phyloP scores from a whole-genome alignment of 306 rosid species.

The Cucumis melo region DNA sequence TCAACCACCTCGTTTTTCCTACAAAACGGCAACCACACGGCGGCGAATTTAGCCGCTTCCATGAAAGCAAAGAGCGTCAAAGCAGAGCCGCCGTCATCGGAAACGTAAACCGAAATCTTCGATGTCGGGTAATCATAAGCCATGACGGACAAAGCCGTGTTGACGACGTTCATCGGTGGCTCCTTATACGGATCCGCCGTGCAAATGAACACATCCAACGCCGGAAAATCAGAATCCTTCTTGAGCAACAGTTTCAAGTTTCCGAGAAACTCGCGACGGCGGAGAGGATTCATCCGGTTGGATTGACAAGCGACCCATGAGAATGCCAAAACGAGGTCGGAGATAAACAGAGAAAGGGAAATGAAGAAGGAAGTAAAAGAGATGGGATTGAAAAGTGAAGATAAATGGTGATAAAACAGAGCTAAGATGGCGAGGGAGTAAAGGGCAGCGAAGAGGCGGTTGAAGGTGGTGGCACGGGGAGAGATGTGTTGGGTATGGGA shows the following conservation, averaged over 20 bases:
- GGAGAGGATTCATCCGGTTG: conserved; percentile 17
- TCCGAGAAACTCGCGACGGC: conserved; percentile 19
- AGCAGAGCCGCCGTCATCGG: conserved; percentile 46
- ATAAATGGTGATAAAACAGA: conserved; percentile 17
- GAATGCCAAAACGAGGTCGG: conserved; percentile 23
- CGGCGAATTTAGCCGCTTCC: conserved; percentile 38
- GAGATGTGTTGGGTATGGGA: conserved; percentile 3
- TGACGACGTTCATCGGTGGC: conserved; percentile 32
- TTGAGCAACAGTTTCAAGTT: neutral
- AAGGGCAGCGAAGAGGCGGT: conserved; percentile 21
- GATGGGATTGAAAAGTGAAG: conserved; percentile 3
- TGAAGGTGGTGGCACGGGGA: neutral
- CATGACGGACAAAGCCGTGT: conserved; percentile 37
- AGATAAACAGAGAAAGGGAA: conserved; percentile 19
- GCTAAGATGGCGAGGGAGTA: conserved; percentile 14
- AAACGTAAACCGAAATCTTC: conserved; percentile 31
- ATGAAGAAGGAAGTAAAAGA: conserved; percentile 7
- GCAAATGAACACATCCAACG: conserved; percentile 36
- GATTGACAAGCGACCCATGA: conserved; percentile 12
- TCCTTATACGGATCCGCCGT: conserved; percentile 44
- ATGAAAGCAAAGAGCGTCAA: conserved; percentile 33
- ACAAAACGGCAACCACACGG: conserved; percentile 37
- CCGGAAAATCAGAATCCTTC: conserved; percentile 12
- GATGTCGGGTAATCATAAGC: conserved; percentile 28
- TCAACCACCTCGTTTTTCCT: conserved; percentile 13